Evolutionary conservation across 805 yeast species (phyloP), one percentile per base, ranked within the genome.

Genomic region (Candida gorgasii): DNA sequence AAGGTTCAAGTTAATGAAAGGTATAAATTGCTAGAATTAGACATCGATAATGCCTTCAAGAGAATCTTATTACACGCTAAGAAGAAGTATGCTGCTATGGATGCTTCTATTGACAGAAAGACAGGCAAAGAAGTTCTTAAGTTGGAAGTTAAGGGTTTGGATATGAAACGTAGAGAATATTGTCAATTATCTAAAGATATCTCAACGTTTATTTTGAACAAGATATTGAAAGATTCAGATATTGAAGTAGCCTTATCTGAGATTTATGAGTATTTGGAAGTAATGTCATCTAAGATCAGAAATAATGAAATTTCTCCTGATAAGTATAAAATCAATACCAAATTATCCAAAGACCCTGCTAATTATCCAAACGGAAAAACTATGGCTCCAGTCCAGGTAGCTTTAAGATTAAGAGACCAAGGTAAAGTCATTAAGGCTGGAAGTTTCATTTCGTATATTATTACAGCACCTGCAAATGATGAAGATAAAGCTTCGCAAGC

Each of bases 81-180:
- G 71, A 93, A 93, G 79, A 93, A 93, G 67, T 93, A 93, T 60
- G 99, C 99, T 7, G 98, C 98, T 1, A 72, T 90, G 69, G 85
- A 82, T 54, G 79, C 78, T 22, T 62, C 76, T 0, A 53, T 72
- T 46, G 73, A 74, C 52, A 65, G 50, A 45, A 68, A 69, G 28
- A 85, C 89, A 8, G 76, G 78, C 8, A 79, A 84, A 44, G 72
- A 66, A 39, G 42, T 44, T 3, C 68, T 82, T 5, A 60, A 68
- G 14, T 70, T 92, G 48, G 97, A 93, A 62, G 96, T 92, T 33
- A 93, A 93, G 62, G 99, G 99, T 57, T 76, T 93, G 38, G 99
- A 93, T 70, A 84, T 93, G 95, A 82, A 79, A 58, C 89, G 99
- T 63, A 88, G 99, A 73, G 99, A 93, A 64, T 93, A 78, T 62